Evolutionary conservation across 495 filamentous ascomycete genomes (phyloP), one percentile per base, ranked within the genome.

Genomic region (Pyrenopolyporus hunteri): DNA sequence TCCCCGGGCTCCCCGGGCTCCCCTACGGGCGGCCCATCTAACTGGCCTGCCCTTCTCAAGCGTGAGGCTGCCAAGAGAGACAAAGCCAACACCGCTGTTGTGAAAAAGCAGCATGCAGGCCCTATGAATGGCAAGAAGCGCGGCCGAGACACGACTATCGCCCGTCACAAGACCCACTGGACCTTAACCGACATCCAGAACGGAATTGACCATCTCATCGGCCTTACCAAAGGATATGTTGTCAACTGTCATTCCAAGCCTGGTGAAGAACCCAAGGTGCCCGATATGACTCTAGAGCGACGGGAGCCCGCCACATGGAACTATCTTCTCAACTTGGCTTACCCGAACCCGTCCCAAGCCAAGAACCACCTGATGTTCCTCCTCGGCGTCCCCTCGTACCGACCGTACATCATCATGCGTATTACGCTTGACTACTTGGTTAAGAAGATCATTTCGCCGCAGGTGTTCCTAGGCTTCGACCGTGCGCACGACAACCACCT

Each of bases 401-500:
- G 63, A 8, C 45, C 45, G 2, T 60, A 47, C n/a, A 35, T 66
- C 19, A 32, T 60, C 13, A 57, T 60, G 43, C 50, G 63, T 2
- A n/a, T 60, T 6, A n/a, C 28, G 0, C 25, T 60, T 0, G 63
- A 66, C 10, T 66, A 60, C 9, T 32, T 66, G 1, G 57, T 42
- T 26, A 59, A 59, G 29, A 66, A 66, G 39, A 33, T 66, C 16
- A 56, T 66, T 9, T 55, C 63, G 0, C 63, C 63, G 0, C 29
- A 37, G 6, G 29, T 66, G 6, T 66, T 66, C 57, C 11, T 60
- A 0, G 63, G 63, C 0, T 47, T 60, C 39, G 25, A 45, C 1
- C 11, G n/a, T 5, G 40, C 42, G 4, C 1, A 52, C 0, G 63
- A 66, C 28, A 6, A 37, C 1, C 56, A 57, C 22, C 50, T 66